Evolutionary conservation across 176 grass and related monocot species (phyloP), one percentile per base, ranked within the genome.

Genomic region (Eleusine coracana): DNA sequence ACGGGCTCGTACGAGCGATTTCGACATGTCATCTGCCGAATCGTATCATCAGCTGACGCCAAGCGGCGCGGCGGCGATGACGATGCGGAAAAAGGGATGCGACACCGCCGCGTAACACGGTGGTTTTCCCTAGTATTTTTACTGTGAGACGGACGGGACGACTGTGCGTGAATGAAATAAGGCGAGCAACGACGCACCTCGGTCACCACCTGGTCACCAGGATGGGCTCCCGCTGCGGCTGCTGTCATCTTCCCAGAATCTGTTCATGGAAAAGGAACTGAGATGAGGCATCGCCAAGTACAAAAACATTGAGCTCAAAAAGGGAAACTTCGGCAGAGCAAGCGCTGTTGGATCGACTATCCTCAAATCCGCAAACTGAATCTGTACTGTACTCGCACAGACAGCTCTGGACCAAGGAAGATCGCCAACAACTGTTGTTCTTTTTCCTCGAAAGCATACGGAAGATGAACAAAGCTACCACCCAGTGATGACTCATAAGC

Each of bases 261-360:
- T 90, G 88, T 52, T 34, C 49, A 79, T 23, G 1, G 61, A 44
- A 18, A 79, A 16, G 74, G 68, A 74, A 83, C 39, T 3, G 66
- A 27, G 59, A 42, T 68, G 2, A 83, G 79, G 50, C 63, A 50
- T 66, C 36, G 0, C 13, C 73, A 66, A 38, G 5, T 42, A 61
- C 16, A 14, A 14, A 63, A 0, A 29, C 60, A 74, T 62, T 20
- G 23, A 1, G 41, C 64, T 44, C 1, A 5, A 62, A 52, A 82
- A 7, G 27, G 25, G 49, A 60, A 52, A 61, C 28, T 39, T 77
- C 49, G 12, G 36, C 10, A n/a, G 9, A 18, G 28, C 16, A 68
- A 50, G 67, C 50, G 17, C 42, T 34, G 12, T 0, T 10, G 1
- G 31, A n/a, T 54, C 13, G 10, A 46, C 59, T 34, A 27, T 20